Conservation (phyloP, 2,329 filamentous ascomycete species). For the Cladobotryum mycophilum region DNA sequence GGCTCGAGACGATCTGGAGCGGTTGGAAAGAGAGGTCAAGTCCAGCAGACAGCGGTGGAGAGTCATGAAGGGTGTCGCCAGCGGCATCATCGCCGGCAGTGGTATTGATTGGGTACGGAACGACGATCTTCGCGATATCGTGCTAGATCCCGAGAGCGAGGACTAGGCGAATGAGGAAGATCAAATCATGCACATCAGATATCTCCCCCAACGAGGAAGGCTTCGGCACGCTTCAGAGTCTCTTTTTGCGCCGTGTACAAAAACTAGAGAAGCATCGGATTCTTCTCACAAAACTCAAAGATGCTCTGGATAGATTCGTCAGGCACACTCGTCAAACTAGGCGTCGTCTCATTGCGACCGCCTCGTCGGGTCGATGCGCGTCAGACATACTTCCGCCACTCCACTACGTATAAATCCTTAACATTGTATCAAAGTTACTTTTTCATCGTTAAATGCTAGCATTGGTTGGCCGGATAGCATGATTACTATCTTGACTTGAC, state of each 20-base stretch:
- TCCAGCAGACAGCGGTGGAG: conserved; percentile 61
- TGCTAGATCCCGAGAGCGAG: conserved; percentile 59
- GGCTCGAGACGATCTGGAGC: conserved; percentile 48
- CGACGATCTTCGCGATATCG: conserved; percentile 59
- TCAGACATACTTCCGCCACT: conserved; percentile 5
- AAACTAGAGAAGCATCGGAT: too few relatives aligned
- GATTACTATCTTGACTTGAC: too few relatives aligned
- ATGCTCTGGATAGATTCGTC: neutral
- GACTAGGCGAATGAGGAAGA: conserved; percentile 15
- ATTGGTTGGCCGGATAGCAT: too few relatives aligned
- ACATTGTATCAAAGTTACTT: neutral
- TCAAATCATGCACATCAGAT: neutral
- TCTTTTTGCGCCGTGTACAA: too few relatives aligned
- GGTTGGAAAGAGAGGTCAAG: conserved; percentile 53
- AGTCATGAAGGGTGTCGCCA: conserved; percentile 71
- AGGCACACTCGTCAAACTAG: neutral
- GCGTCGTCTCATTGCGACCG: neutral
- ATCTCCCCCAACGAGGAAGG: neutral
- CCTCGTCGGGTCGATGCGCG: conserved; percentile 1
- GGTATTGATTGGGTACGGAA: conserved; percentile 76
- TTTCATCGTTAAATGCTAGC: too few relatives aligned
- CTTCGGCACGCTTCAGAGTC: too few relatives aligned
- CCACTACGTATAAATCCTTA: conserved; percentile 1
- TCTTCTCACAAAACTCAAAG: too few relatives aligned
- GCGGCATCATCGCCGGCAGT: conserved; percentile 72